Conservation (phyloP, 1,284 basidiomycete genomes). For the Kalmanozyma brasiliensis region DNA sequence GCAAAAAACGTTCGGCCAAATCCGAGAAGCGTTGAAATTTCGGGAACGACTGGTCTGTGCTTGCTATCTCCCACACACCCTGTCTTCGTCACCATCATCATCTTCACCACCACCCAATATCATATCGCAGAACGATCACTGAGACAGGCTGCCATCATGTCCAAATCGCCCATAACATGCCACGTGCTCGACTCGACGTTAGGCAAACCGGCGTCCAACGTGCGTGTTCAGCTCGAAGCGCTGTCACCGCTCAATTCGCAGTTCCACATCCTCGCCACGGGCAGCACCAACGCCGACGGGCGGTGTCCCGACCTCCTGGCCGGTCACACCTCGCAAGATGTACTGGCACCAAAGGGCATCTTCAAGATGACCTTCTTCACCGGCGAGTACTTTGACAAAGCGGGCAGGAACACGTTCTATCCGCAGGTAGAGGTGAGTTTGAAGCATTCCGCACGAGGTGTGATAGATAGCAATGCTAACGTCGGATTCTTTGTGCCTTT, state of each 20-base stretch:
- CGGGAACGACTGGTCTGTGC: constrained; percentile 27
- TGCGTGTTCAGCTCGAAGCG: constrained; percentile 43
- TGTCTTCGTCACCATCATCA: constrained; percentile 3
- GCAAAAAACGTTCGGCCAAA: constrained; percentile 11
- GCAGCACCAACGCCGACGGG: constrained; percentile 82
- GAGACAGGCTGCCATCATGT: constrained; percentile 9
- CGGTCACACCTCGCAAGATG: constrained; percentile 70
- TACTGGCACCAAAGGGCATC: constrained; percentile 69
- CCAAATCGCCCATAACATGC: constrained; percentile 79
- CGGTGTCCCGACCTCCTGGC: constrained; percentile 79
- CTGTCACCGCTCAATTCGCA: constrained; percentile 26
- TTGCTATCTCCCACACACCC: neutral
- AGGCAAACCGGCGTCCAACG: constrained; percentile 78
- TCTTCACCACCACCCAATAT: neutral
- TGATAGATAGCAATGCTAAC: no score
- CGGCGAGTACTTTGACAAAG: constrained; percentile 80
- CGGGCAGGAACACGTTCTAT: constrained; percentile 79
- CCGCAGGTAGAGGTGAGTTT: constrained; percentile 83
- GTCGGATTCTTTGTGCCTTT: neutral
- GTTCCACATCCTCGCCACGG: constrained; percentile 65
- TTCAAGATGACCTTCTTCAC: constrained; percentile 89
- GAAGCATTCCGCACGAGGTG: no score
- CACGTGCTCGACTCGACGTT: constrained; percentile 87
- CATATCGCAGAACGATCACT: no score
- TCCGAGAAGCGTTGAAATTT: constrained; percentile 18